Base-by-base conservation (phyloP, 495 filamentous ascomycete species). In the Penicillium crystallinum region DNA sequence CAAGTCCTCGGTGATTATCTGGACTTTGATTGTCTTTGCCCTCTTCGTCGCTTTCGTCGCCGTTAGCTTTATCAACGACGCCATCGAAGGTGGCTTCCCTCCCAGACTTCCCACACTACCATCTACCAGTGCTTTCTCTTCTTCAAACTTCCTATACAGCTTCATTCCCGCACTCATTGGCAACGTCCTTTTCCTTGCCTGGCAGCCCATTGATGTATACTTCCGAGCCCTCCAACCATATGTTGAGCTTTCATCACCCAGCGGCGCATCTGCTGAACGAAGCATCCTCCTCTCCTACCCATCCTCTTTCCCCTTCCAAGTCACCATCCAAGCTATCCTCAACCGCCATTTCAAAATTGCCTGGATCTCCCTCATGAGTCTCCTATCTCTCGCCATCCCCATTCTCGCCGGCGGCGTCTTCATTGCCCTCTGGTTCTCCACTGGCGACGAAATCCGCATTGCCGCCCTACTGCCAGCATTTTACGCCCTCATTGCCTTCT, bases 121-220 rank as follows among this genome's bases (percentile, higher is more conserved):
- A 6, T 78, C 76, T 11, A 58, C 69, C 0, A 73, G 71, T 30
- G 89, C 85, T 30, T 96, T 91, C 64, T 93, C 89, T 5, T 71
- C 88, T 2, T 88, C 90, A 40, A 87, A 95, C 68, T 96, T 96
- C 73, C 69, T 95, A 44, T 96, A 89, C 75, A 85, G 82, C 64
- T 93, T 96, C 64, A 55, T 96, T 45, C 91, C 91, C 0, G 82
- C 84, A 1, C 51, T 90, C 2, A 74, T 95, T 14, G 91, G 87
- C 18, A 86, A 87, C 58, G 49, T 89, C 22, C 67, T 91, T 21
- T 91, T 88, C 69, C 84, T 96, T 38, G 71, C 79, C 49, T 88
- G 87, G 73, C 87, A 91, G 54, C 75, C 85, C 11, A 77, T 96
- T 52, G 89, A 95, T 65, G 73, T 84, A 51, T 82, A 81, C 57